Evolutionary conservation across 2,329 filamentous ascomycete species (phyloP), one percentile per base, ranked within the genome.

Genomic region (Ceratocystis alfenasii): DNA sequence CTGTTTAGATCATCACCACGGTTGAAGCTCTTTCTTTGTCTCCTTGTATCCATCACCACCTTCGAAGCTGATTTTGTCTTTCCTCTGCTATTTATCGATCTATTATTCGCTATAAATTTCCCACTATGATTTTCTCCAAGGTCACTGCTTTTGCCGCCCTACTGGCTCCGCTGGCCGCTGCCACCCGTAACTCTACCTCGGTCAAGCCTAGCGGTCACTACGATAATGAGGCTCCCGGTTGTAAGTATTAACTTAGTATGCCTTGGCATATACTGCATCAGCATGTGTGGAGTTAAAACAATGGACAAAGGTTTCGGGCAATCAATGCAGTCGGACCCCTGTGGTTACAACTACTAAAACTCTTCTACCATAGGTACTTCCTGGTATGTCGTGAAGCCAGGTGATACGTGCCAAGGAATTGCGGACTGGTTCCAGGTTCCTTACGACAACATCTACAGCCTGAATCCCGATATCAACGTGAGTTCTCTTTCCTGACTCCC

Each of bases 401-500:
- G 64, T 20, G 64, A 68, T 41, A 68, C 64, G n/a, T 68, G 66
- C 61, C 45, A 63, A 20, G 55, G 17, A 1, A 68, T 68, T 44
- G n/a, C 62, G 20, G 36, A 55, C 10, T 30, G 61, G 22, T 46
- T 61, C 28, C n/a, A 45, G 44, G 17, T 64, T 8, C 44, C 66
- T 5, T 57, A 66, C 53, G 53, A 66, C 33, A 57, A 50, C 5
- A 28, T 68, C 1, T 68, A 46, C 30, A 45, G 12, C 3, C 33
- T 66, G 17, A 68, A 68, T 62, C 45, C 64, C 15, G 33, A 57
- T 22, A 68, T 66, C 22, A 46, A 68, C 25, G 66, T 67, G 65
- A 45, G 63, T 59, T 17, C 7, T 25, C 7, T 8, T n/a, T 12
- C 3, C 20, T 8, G 17, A 5, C 17, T 22, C 22, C 10, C 8